These are phyloP conservation scores for Carnegiea gigantea DNA, from an alignment of 179 eudicot genomes.

Conservation along the genomic window DNA sequence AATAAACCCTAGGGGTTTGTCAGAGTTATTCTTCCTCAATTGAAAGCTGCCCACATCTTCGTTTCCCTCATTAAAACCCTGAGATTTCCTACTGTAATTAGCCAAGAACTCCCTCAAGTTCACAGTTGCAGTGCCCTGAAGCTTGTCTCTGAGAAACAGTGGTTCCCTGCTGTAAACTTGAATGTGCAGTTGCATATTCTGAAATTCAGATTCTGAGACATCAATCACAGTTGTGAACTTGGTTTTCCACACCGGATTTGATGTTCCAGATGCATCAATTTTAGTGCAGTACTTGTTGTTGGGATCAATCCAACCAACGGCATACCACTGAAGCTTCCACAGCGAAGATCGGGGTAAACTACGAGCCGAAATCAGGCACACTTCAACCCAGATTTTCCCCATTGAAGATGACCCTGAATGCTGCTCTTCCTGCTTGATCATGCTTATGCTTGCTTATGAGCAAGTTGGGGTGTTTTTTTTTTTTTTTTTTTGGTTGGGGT, in stretches of 20 bases:
- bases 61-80: constrained; percentile 34
- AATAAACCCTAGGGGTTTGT: constrained; percentile 67
- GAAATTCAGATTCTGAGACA: constrained; percentile 32
- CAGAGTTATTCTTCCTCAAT: constrained; percentile 52
- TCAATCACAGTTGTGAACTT: constrained; percentile 56
- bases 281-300: constrained; percentile 69
- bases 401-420: constrained; percentile 25
- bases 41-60: constrained; percentile 85
- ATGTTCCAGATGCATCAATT: constrained; percentile 63
- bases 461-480: background rate
- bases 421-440: constrained; percentile 14
- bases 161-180: constrained; percentile 84
- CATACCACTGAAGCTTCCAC: constrained; percentile 80
- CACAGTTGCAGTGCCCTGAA: constrained; percentile 58
- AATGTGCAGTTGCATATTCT: constrained; percentile 46
- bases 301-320: constrained; percentile 87
- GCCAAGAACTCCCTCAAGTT: constrained; percentile 59
- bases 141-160: constrained; percentile 69
- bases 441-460: constrained; percentile 13
- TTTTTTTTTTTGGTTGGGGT: no score
- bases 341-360: constrained; percentile 60
- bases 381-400: constrained; percentile 64
- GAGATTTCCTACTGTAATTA: constrained; percentile 39
- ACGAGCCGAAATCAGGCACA: constrained; percentile 71
- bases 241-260: constrained; percentile 74